Base-by-base conservation (phyloP, 192 early-diverging fungal species). In the Thoreauomyces humboldtii region DNA sequence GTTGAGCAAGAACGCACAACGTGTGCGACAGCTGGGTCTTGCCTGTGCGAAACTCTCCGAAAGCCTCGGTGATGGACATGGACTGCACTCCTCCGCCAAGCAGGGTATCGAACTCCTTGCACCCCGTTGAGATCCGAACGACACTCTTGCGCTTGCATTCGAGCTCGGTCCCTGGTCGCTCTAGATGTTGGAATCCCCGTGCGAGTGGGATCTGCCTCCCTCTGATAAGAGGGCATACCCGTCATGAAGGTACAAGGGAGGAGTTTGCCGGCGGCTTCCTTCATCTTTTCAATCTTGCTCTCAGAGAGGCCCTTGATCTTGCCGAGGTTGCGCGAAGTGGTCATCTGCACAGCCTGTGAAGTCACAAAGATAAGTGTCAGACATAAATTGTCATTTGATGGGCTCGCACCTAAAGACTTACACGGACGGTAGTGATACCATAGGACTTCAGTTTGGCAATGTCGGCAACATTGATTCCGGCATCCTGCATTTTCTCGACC, bases 41-140 rank as follows among this genome's bases (percentile, higher is more conserved):
- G 0, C 91, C 91, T 6, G 91, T 93, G 28, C 91, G 73, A 68
- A 90, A 93, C 67, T 92, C 90, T 12, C 92, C 91, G 75, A 92
- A 94, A 12, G 81, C 89, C 69, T 94, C 92, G 1, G 92, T 94
- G 46, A 94, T 90, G 14, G 85, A 82, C 82, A 88, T 87, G 7
- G 86, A 83, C 58, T 92, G 87, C 38, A 93, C 79, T 32, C 92
- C 92, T 7, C 91, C 91, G 50, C 90, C 89, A 7, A 92, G 67
- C 15, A 93, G 76, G 22, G 74, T 74, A 69, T 93, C 92, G n/a
- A 92, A 74, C 63, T 88, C 85, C 61, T 89, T 88, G 45, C 80
- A 73, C 2, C 92, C 92, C 1, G 92, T 92, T 7, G 87, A 81
- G 24, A 93, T 87, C 12, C 69, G 61, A 45, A 89, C 48, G 22